Evolutionary conservation across 805 yeast genomes (phyloP), one percentile per base, ranked within the genome.

Genomic region (Lachancea mirantina): DNA sequence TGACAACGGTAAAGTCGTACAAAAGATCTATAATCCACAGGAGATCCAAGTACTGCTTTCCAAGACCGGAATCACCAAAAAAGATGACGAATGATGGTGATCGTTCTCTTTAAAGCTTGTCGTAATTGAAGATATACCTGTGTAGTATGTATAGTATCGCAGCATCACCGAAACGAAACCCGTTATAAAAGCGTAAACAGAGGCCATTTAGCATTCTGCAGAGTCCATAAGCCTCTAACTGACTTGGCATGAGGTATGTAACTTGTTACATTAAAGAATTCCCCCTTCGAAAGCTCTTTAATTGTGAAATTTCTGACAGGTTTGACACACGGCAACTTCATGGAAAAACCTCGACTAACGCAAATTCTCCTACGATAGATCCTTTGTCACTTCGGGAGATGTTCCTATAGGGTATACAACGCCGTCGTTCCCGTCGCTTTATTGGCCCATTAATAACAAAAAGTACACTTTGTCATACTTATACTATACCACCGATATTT

Each of bases 341-440:
- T n/a, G n/a, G n/a, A n/a, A n/a, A n/a, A n/a, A n/a, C n/a, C n/a
- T n/a, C 13, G 11, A 23, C 26, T n/a, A 23, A 8, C 26, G 11
- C 9, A 25, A 14, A 14, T 8, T 10, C 15, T 6, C 18, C 15
- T 8, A 9, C 14, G 14, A 23, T 22, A 57, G 59, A 34, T 41
- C 65, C 3, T 68, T 64, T 36, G 52, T 70, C 30, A 58, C 67
- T n/a, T 62, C 70, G 10, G 59, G 65, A 14, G 71, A 72, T 43
- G 65, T 76, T 1, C 96, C 96, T 2, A 74, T 84, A 5, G 96
- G 95, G 19, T 89, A 89, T 58, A 61, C 64, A 8, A 65, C 78
- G 1, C 97, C 97, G 1, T 35, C 47, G 10, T 89, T 88, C 48
- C 97, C 97, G 4, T 77, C 94, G 3, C 57, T 89, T 19, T 69